Conservation (phyloP, 2,329 filamentous ascomycete genomes). For the Phaeosphaeria sp. region DNA sequence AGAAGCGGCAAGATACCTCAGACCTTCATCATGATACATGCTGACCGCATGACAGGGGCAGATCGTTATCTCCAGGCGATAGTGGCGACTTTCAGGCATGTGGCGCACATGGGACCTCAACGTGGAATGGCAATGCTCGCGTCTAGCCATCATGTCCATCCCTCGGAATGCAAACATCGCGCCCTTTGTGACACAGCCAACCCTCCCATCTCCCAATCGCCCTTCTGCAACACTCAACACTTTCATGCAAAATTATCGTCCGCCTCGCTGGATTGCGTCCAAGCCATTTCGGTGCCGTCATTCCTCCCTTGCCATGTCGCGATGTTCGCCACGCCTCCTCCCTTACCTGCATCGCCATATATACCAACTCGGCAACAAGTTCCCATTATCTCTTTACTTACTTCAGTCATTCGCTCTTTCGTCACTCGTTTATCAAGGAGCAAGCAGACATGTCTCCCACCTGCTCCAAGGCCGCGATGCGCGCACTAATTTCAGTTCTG, state of each 20-base stretch:
- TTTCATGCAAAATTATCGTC: conserved; percentile 15
- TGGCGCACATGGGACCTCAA: conserved; percentile 14
- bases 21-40: neutral
- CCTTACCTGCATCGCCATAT: conserved; percentile 18
- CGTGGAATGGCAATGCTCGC: conserved; percentile 21
- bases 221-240: conserved; percentile 16
- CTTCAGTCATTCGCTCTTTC: conserved; percentile 7
- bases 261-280: conserved; percentile 8
- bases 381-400: neutral
- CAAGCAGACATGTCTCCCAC: conserved; percentile 11
- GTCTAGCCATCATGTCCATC: neutral
- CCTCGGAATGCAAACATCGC: conserved; percentile 16
- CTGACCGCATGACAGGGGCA: neutral
- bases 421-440: conserved; percentile 13
- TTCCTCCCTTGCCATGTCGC: conserved; percentile 19
- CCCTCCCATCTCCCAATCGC: conserved; percentile 6
- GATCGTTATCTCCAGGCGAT: neutral
- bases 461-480: conserved; percentile 12
- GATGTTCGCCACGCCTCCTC: conserved; percentile 6
- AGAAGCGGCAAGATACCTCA: neutral
- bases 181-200: conserved; percentile 11
- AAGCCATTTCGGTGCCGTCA: conserved; percentile 10
- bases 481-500: conserved; percentile 9
- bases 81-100: conserved; percentile 6
- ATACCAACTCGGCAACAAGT: conserved; percentile 10